Evolutionary conservation across 2,329 filamentous ascomycete species (phyloP), one percentile per base, ranked within the genome.

Genomic region (Colletotrichum sp.): DNA sequence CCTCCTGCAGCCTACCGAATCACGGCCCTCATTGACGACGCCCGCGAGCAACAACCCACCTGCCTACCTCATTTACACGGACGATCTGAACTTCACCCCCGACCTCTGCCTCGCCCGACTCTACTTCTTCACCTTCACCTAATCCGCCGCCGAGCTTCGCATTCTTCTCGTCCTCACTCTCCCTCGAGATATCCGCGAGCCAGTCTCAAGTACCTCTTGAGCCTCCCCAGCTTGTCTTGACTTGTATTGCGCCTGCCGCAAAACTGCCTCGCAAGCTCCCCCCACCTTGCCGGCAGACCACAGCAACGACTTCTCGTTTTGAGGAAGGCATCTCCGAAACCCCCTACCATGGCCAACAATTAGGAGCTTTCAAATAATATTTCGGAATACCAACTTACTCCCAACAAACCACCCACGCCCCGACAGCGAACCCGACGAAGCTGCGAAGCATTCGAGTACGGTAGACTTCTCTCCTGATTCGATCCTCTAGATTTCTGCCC

Each of bases 61-160:
- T 72, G 44, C 68, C 36, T 68, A 63, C 68, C 30, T 72, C 73
- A 68, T 72, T 72, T 72, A 76, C 73, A 76, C 73, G 73, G 73
- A 76, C 69, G 62, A 75, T 72, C 69, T 72, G 52, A 75, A 63
- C 68, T 55, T 24, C 30, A 34, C 32, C 32, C 7, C 34, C 52
- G 28, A 28, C 30, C 44, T 68, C 44, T 59, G 18, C 65, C 30
- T 57, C 39, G 28, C 30, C 59, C 59, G 59, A 49, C 18, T 39
- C 36, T 26, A 28, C 39, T 18, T 52, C 57, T 52, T 24, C 6
- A 18, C 9, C 32, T 69, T 52, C 32, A 24, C 18, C 13, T 24
- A 57, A 16, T 36, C 18, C n/a, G n/a, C 52, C 52, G 68, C 59
- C 66, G 63, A 49, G 28, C 59, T 49, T 26, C 44, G 60, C 72